Evolutionary conservation across 805 yeast species (phyloP), one percentile per base, ranked within the genome.

Genomic region (Yarrowia divulgata): DNA sequence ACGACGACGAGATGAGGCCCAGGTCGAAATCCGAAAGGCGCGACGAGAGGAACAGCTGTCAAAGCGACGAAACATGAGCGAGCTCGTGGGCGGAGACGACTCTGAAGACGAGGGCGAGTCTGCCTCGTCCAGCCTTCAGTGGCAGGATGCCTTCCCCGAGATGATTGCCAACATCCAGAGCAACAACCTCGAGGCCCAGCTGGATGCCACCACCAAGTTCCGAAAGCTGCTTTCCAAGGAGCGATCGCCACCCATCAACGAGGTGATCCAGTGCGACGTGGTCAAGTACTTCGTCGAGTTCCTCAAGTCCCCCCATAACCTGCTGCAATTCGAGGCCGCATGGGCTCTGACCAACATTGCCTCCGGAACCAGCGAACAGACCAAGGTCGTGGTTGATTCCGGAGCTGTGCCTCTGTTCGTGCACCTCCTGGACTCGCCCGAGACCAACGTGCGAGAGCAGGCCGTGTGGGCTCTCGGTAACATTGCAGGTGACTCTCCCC

Each of bases 291-390:
- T 95, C 78, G 97, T 95, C 69, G 88, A 86, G 74, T 92, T 93
- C 75, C 90, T 95, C 93, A 82, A 83, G 70, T 84, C 85, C 70
- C 83, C 86, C 68, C 93, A 91, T 73, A 93, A 91, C 75, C 87
- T 90, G 84, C 84, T 95, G 75, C 98, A 94, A 81, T 86, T 95
- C 75, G 99, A 95, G 82, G 97, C 98, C 13, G 98, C 99, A 9
- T 95, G 99, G 99, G 98, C 98, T n/a, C 85, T 95, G 74, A 95
- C 99, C 64, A 95, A 95, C 78, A 94, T 95, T 79, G 98, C 98
- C 29, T 91, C 97, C 4, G 99, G 99, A 72, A 83, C 89, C 66
- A 87, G 97, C 50, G 90, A 87, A 60, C 98, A 95, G 81, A 95
- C 99, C 23, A 86, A 85, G 75, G 88, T 89, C 52, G 98, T 95